A percentile compares a stretch with the other conserved stretches of the same genome.
phyloP scores from a whole-genome alignment of 2,329 filamentous ascomycete species.

The Trichoderma citrinoviride region DNA sequence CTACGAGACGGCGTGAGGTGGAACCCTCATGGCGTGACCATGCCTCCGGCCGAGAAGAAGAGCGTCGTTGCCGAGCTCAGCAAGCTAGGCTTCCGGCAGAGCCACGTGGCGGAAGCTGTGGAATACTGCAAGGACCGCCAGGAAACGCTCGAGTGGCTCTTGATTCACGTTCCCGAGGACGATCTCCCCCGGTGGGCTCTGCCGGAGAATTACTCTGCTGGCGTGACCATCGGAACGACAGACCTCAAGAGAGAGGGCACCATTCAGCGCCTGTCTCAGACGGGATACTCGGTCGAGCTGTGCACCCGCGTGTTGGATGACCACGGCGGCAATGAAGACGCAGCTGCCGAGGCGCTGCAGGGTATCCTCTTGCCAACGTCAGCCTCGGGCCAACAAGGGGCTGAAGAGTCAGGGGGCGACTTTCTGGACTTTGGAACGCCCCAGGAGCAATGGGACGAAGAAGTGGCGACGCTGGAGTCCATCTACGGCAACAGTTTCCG shows the following conservation, averaged over 20 bases:
- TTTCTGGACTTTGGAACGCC: slow-evolving; percentile 50
- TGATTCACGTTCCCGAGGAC: slow-evolving; percentile 96
- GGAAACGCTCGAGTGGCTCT: slow-evolving; percentile 90
- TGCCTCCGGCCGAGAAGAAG: slow-evolving; percentile 56
- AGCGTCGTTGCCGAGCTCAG: slow-evolving; percentile 69
- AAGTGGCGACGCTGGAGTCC: slow-evolving; percentile 77
- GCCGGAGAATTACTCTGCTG: slow-evolving; percentile 87
- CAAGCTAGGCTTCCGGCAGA: slow-evolving; percentile 80
- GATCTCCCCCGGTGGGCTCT: slow-evolving; percentile 91
- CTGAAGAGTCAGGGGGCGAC: slow-evolving; percentile 35
- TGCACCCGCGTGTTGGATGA: slow-evolving; percentile 75
- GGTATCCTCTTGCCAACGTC: slow-evolving; percentile 37
- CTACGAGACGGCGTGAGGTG: slow-evolving; percentile 77
- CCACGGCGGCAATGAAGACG: slow-evolving; percentile 67
- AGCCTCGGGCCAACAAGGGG: slow-evolving; percentile 5
- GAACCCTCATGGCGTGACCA: slow-evolving; percentile 75
- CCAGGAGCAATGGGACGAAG: slow-evolving; percentile 76
- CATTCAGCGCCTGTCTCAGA: slow-evolving; percentile 75
- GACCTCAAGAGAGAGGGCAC: slow-evolving; percentile 78
- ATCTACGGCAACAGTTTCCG: slow-evolving; percentile 77
- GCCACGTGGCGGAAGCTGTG: slow-evolving; percentile 84
- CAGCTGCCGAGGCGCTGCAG: slow-evolving; percentile 78
- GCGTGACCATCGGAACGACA: slow-evolving; percentile 79
- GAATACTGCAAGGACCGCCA: slow-evolving; percentile 86
- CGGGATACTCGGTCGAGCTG: slow-evolving; percentile 82